phyloP scores from a whole-genome alignment of 2,329 filamentous ascomycete species.

The Fusarium redolens region DNA sequence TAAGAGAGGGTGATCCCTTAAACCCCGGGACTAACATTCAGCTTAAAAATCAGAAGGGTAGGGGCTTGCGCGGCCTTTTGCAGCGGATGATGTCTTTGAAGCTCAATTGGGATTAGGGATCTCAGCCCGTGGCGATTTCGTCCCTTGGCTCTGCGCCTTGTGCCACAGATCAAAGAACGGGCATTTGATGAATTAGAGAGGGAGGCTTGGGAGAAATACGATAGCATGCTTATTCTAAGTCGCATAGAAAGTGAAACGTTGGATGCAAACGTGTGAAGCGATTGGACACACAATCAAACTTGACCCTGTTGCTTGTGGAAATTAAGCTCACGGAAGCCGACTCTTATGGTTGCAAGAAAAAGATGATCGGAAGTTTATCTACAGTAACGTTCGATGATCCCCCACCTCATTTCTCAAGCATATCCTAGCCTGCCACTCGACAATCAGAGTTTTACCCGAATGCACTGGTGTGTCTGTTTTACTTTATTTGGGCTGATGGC shows the following conservation, averaged over 20 bases:
- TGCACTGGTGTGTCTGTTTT: not conserved
- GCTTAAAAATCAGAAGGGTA: not conserved
- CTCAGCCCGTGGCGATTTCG: slow-evolving; percentile 4
- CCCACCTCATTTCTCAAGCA: not conserved
- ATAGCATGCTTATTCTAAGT: not conserved
- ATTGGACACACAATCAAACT: not conserved
- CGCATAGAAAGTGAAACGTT: not conserved
- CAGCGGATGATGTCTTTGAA: slow-evolving; percentile 23
- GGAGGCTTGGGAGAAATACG: slow-evolving; percentile 10
- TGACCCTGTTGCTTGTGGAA: not conserved
- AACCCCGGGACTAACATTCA: not conserved
- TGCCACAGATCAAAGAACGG: not conserved
- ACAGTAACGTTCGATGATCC: not conserved
- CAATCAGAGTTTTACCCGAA: not conserved
- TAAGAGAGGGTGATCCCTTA: not conserved
- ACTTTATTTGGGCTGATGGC: not conserved
- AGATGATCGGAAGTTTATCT: slow-evolving; percentile 10
- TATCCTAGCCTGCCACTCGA: not conserved
- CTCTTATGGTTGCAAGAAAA: not conserved
- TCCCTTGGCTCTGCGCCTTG: not conserved
- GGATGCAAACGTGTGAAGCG: not conserved
- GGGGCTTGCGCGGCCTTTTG: slow-evolving; percentile 23
- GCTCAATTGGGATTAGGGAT: slow-evolving; percentile 22
- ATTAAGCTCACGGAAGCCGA: not conserved
- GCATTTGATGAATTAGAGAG: not conserved